These are phyloP conservation scores for Tephrocybe sp. DNA, from an alignment of 768 basidiomycete species.

Conservation along the genomic window DNA sequence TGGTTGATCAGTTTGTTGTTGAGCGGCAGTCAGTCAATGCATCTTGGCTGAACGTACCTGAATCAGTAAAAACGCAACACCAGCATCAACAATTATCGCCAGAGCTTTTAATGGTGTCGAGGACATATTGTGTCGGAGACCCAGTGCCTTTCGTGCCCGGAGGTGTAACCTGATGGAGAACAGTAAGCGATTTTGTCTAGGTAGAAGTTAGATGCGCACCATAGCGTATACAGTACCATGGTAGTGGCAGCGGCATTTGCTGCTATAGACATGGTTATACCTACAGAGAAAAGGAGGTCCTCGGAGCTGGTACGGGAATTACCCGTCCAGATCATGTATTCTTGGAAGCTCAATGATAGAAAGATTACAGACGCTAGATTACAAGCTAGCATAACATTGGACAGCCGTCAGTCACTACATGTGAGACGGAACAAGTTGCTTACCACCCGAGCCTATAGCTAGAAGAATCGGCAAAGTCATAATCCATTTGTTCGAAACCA, in stretches of 20 bases:
- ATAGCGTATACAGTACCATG: not conserved
- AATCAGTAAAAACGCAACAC: not conserved
- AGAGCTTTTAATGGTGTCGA: not conserved
- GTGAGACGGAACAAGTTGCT: too few species aligned
- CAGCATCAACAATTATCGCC: not conserved
- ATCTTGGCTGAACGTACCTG: not conserved
- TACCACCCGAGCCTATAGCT: too few species aligned
- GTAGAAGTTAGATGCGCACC: not conserved
- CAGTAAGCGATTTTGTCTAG: not conserved
- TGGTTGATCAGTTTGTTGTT: too few species aligned
- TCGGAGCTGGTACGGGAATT: too few species aligned
- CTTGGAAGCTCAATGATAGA: not conserved
- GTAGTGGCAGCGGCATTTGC: not conserved
- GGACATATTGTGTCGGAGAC: not conserved
- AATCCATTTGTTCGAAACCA: too few species aligned
- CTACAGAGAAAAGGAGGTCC: not conserved
- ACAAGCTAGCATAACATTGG: not conserved
- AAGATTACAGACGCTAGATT: not conserved
- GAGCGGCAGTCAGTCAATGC: too few species aligned
- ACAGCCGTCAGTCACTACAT: not conserved
- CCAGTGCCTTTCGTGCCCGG: not conserved
- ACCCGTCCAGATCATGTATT: too few species aligned
- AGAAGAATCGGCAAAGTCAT: too few species aligned
- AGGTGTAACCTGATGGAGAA: not conserved
- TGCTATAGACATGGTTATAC: not conserved